Evolutionary conservation across 192 early-diverging fungal genomes (phyloP), one percentile per base, ranked within the genome.

Genomic region (Linderina pennispora): DNA sequence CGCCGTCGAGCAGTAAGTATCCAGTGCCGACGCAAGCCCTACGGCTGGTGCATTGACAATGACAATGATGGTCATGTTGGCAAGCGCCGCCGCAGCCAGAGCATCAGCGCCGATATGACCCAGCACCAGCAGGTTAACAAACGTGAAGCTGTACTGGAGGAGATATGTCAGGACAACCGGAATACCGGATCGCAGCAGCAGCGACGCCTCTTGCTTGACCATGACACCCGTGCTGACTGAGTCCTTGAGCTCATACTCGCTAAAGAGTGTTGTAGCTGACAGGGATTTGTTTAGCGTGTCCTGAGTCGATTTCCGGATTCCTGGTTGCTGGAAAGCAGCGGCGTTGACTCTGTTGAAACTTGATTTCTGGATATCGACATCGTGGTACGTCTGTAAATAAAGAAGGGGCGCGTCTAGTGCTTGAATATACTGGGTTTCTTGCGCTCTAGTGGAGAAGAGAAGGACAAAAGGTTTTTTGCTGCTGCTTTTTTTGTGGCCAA

Each of bases 1-100:
- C 5, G 85, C 78, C 24, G 85, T 83, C 4, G 82, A 81, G 48
- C 82, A 86, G 15, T 86, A 61, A 0, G 87, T 91, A 50, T 91
- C 89, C 11, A 91, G 65, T 0, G 87, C 86, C 1, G 85, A 77
- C 4, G 80, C 72, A 18, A 82, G 72, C 10, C 89, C 89, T 20
- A 86, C 74, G 7, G 75, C 75, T 24, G 87, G 72, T 31, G 80
- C 79, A 59, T 77, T 85, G 10, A 80, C 81, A 2, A 80, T 76
- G 13, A 89, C 81, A 3, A 80, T 72, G 3, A 83, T 80, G 42
- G 81, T 84, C 85, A 87, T 87, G 39, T 80, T 77, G 8, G 70
- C 84, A 40, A 90, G 60, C 4, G 85, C 80, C 0, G 84, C 73
- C 0, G 84, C 83, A 3, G 82, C 85, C 22, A 90, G 60, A 63